Evolutionary conservation across 192 early-diverging fungal genomes (phyloP), one percentile per base, ranked within the genome.

Genomic region (Anaeromyces robustus): DNA sequence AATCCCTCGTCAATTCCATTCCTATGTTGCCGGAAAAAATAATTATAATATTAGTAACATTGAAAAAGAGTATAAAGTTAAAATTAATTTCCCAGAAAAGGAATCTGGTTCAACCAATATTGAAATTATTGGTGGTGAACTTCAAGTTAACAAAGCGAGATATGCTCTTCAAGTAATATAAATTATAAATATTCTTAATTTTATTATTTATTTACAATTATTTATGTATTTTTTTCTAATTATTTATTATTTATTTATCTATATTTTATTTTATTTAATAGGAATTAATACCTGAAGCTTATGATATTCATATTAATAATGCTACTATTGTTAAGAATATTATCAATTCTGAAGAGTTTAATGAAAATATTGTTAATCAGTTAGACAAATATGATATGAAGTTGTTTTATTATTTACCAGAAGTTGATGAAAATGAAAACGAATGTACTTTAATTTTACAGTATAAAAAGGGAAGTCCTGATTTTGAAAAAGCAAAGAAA

Each of bases 1-100:
- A 77, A 59, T 80, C n/a, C 80, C 80, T 26, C 30, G 80, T 30
- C 29, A 77, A 30, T 59, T 43, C 19, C 80, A 80, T 77, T 77
- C 41, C 28, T 77, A 77, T 37, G 80, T 80, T 30, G 16, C 41
- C 16, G 80, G 80, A 78, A 77, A 39, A 26, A 30, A 31, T 30
- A 22, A 17, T 6, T 41, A 80, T 37, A 37, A 30, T 19, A 30
- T 80, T 7, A 30, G 6, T 29, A 77, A 80, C 11, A 80, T 80
- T 29, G 80, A 80, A 77, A 30, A 80, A 37, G 29, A 37, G 22
- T 77, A 41, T 41, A 77, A 77, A 37, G 78, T 77, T 2, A 80
- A 37, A 77, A 80, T 80, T 29, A 30, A n/a, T 29, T 37, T 80
- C 18, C 80, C 80, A 22, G 80, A 80, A 30, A 41, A 77, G 7